phyloP scores from a whole-genome alignment of 2,329 filamentous ascomycete species.

The Calonectria pauciramosa region DNA sequence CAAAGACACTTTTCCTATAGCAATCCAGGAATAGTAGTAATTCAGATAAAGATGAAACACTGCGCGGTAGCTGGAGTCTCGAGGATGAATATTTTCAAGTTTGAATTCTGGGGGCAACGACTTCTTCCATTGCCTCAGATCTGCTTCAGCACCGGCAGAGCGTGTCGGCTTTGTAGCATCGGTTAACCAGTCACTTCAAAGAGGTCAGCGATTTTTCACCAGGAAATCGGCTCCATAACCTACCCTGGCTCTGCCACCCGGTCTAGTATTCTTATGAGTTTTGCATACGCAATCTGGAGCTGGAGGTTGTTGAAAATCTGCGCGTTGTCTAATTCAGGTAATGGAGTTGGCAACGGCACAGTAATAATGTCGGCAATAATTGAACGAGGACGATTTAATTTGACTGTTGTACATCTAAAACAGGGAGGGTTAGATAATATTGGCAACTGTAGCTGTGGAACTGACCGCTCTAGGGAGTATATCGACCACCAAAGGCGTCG shows the following conservation, averaged over 20 bases:
- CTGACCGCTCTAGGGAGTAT: constrained; percentile 47
- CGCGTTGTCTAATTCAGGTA: constrained; percentile 31
- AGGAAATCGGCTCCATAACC: not conserved
- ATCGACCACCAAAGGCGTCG: constrained; percentile 48
- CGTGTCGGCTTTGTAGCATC: constrained; percentile 22
- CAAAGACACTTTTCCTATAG: constrained; percentile 52
- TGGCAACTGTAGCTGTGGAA: accelerated
- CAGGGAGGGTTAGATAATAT: not conserved
- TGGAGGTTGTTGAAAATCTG: constrained; percentile 51
- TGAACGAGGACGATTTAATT: constrained; percentile 43
- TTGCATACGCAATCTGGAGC: constrained; percentile 49
- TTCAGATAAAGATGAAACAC: constrained; percentile 53
- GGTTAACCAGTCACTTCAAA: constrained; percentile 11
- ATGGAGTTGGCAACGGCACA: constrained; percentile 32
- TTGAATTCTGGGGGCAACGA: constrained; percentile 45
- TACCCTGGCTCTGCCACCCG: constrained; percentile 44
- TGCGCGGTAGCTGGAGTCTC: constrained; percentile 47
- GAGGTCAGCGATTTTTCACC: not conserved
- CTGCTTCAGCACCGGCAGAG: constrained; percentile 30
- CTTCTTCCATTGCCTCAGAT: constrained; percentile 50
- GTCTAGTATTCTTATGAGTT: constrained; percentile 49
- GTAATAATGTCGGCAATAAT: constrained; percentile 41
- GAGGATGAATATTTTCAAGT: constrained; percentile 45
- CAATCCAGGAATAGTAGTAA: constrained; percentile 54
- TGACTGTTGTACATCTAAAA: constrained; percentile 43